Evolutionary conservation across 306 rosid species (phyloP).

Genomic region (Pachyrhizus erosus): DNA sequence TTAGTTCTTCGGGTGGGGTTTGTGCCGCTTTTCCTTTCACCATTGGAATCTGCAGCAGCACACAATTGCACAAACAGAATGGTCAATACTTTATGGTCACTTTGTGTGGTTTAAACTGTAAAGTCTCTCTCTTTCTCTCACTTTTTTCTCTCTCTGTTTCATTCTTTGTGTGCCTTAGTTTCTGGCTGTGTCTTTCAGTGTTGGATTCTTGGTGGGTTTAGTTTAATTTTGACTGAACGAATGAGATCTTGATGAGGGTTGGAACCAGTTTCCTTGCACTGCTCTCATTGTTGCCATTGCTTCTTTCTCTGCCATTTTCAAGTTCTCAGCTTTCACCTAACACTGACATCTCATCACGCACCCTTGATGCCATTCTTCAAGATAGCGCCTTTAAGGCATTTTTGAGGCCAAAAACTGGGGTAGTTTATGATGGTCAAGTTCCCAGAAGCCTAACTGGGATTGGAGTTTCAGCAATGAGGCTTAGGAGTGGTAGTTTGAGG

Average conservation of each 20-base stretch:
- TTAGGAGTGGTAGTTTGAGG: slow-evolving; percentile 73
- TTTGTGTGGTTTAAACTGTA: slow-evolving; percentile 33
- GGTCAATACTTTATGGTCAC: slow-evolving; percentile 37
- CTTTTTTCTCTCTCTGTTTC: not conserved
- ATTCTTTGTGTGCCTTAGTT: not conserved
- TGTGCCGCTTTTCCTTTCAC: not conserved
- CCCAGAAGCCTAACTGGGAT: slow-evolving; percentile 58
- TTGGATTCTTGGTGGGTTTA: slow-evolving; percentile 33
- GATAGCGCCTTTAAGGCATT: slow-evolving; percentile 63
- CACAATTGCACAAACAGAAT: slow-evolving; percentile 7
- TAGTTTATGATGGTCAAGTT: slow-evolving; percentile 45
- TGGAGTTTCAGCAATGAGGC: slow-evolving; percentile 58
- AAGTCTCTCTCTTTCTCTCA: slow-evolving; percentile 6
- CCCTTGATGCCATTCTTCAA: slow-evolving; percentile 70
- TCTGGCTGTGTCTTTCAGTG: slow-evolving; percentile 1
- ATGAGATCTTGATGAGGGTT: slow-evolving; percentile 66
- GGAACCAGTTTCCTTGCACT: slow-evolving; percentile 35
- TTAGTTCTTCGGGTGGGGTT: slow-evolving; percentile 21
- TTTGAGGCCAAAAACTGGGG: slow-evolving; percentile 56
- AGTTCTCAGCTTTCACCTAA: slow-evolving; percentile 33
- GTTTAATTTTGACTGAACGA: slow-evolving; percentile 25
- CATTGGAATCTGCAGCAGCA: slow-evolving; percentile 17
- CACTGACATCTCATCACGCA: slow-evolving; percentile 53
- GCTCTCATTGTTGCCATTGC: slow-evolving; percentile 40
- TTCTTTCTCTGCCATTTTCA: slow-evolving; percentile 43